Conservation (phyloP, 805 yeast species). For the Ogataea pini region DNA sequence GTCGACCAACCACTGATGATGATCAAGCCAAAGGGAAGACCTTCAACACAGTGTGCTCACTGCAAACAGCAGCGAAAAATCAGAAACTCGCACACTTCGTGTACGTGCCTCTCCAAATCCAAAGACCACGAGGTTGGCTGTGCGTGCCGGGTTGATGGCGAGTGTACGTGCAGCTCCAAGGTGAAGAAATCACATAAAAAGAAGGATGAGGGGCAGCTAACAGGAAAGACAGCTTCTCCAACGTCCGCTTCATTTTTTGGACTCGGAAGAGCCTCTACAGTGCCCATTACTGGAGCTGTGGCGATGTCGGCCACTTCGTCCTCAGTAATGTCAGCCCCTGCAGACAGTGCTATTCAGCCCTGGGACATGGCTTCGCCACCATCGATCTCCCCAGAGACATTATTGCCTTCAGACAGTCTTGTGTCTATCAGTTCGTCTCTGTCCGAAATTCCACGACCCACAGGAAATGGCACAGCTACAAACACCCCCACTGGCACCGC, state of each 20-base stretch:
- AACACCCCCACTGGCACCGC: not conserved
- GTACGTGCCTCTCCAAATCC: constrained; percentile 64
- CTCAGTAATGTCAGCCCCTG: not conserved
- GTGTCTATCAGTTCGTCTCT: constrained; percentile 23
- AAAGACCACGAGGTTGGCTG: constrained; percentile 32
- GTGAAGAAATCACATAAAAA: constrained; percentile 25
- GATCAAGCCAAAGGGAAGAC: constrained; percentile 97
- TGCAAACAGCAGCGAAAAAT: constrained; percentile 74
- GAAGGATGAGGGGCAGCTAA: constrained; percentile 11
- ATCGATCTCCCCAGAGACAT: constrained; percentile 9
- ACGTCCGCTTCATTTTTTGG: too few relatives aligned
- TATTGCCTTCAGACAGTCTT: constrained; percentile 26
- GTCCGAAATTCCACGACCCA: constrained; percentile 12
- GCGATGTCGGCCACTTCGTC: not conserved
- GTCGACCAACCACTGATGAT: constrained; percentile 85
- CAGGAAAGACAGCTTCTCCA: too few relatives aligned
- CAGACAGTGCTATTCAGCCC: constrained; percentile 22
- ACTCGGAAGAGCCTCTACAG: not conserved
- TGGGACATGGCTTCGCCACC: constrained; percentile 36
- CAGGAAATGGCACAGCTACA: not conserved
- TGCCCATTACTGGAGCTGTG: not conserved
- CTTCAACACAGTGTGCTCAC: constrained; percentile 86
- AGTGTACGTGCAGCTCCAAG: constrained; percentile 36
- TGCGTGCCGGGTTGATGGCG: constrained; percentile 35
- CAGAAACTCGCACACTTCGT: constrained; percentile 65